Conservation (phyloP, 257 asterid genomes). For the Nicotiana benthamiana region DNA sequence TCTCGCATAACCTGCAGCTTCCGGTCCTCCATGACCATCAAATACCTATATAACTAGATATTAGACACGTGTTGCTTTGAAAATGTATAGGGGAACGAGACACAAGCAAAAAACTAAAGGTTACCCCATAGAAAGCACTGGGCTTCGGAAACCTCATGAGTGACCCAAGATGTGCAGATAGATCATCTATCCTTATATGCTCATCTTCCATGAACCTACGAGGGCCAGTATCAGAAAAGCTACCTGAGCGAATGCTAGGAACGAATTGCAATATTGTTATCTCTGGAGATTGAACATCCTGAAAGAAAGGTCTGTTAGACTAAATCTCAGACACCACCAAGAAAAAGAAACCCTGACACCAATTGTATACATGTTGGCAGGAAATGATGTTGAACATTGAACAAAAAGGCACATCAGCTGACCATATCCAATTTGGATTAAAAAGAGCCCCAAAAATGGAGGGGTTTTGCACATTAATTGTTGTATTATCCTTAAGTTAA, state of each 20-base stretch:
- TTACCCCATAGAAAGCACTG: constrained; percentile 71
- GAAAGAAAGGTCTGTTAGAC: neutral
- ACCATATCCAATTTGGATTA: neutral
- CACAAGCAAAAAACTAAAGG: neutral
- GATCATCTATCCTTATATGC: constrained; percentile 72
- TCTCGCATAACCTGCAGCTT: constrained; percentile 70
- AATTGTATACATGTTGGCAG: neutral
- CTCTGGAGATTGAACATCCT: constrained; percentile 49
- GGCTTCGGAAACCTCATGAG: constrained; percentile 52
- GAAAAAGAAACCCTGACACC: neutral
- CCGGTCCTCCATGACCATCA: constrained; percentile 93
- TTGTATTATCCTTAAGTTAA: neutral
- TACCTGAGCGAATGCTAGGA: constrained; percentile 67
- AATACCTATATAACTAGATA: constrained; percentile 31
- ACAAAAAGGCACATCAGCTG: neutral
- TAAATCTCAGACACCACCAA: neutral
- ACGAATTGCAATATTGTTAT: constrained; percentile 23
- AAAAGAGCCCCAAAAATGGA: neutral
- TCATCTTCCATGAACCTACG: constrained; percentile 81
- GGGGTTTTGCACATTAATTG: neutral
- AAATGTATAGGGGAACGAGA: neutral
- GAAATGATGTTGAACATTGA: neutral
- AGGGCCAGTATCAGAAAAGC: constrained; percentile 71
- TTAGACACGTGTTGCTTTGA: neutral
- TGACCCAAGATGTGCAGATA: constrained; percentile 51